Evolutionary conservation across 2,329 filamentous ascomycete genomes (phyloP), one percentile per base, ranked within the genome.

Genomic region (Domatiomyces globalis): DNA sequence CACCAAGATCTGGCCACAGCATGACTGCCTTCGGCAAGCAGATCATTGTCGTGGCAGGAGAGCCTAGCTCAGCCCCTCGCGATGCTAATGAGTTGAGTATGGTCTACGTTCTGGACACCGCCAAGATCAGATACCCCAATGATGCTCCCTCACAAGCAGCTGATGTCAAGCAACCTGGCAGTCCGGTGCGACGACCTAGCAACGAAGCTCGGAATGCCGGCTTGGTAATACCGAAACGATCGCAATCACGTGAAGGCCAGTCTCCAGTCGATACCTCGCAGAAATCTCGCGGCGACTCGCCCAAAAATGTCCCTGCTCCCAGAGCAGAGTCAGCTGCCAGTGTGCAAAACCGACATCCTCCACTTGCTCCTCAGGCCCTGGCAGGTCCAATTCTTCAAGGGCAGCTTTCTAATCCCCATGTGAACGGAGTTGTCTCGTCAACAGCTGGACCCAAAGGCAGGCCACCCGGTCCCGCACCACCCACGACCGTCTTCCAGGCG

Each of bases 11-110:
- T 15, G 92, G 92, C 1, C 92, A 98, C 67, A 95, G 88, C 67
- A 96, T 98, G 92, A 96, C 92, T 1, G 83, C 88, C 1, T 87
- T 90, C 56, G 87, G 87, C 27, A 95, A 95, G 67, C 85, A 89
- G 54, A 83, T 98, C 56, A 83, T 96, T 46, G 87, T 96, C 43
- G 75, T 96, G 29, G 94, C 87, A 39, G 92, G 92, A 57, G 94
- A 98, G 67, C 92, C 92, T 12, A 96, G 89, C 66, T 89, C 88
- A 15, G 84, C 87, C 25, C 80, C 85, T 0, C 79, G 84, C 46
- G 81, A 92, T 61, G 80, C 86, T 29, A 83, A 83, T 55, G 92
- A 98, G 65, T 74, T 98, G 49, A 87, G 85, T 53, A 78, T 94
- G 62, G 84, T 87, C 36, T 98, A 96, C 67, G 78, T 95, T 57